Base-by-base conservation (phyloP, 208 protist species). In the Leishmania guyanensis region DNA sequence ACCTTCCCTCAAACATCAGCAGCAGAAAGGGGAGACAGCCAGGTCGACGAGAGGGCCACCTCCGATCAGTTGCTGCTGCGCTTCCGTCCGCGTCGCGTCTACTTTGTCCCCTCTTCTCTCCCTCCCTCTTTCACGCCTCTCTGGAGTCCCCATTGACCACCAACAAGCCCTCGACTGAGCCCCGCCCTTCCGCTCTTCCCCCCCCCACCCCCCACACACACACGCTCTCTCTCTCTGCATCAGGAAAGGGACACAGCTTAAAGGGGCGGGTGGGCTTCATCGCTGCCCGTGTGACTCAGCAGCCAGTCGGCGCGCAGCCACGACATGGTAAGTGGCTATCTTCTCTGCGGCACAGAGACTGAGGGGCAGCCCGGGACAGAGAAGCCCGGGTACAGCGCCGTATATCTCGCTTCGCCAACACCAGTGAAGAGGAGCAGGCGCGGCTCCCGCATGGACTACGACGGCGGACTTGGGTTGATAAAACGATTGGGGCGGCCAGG, bases 221-320 rank as follows among this genome's bases (percentile, higher is more conserved):
- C 20, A 26, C 16, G 53, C 68, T 62, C 56, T 36, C 60, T 65
- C 20, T 65, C 60, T 65, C 62, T 68, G 29, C 10, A 26, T 36
- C 29, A 46, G 43, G 43, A 46, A 68, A 79, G 46, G 0, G 26
- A 56, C 70, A 43, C 43, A 72, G 26, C 54, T 62, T 83, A 39
- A 20, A 92, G 92, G 84, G 88, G 89, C 53, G 86, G 84, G n/a
- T 90, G 85, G 46, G 82, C 91, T 3, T 87, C 89, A n/a, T 85
- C 84, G 9, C 51, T 91, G 14, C 84, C 91, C 82, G 84, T 93
- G 58, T 39, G 60, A 71, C 81, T 83, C 46, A 92, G 87, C 83
- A 71, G 71, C 54, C 75, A 80, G 53, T 88, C 81, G 58, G 50
- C 85, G 54, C 66, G 72, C 71, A 33, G 77, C 39, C 87, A 93